Evolutionary conservation across 2,329 filamentous ascomycete species (phyloP), one percentile per base, ranked within the genome.

Genomic region (Colletotrichum cuscutae): DNA sequence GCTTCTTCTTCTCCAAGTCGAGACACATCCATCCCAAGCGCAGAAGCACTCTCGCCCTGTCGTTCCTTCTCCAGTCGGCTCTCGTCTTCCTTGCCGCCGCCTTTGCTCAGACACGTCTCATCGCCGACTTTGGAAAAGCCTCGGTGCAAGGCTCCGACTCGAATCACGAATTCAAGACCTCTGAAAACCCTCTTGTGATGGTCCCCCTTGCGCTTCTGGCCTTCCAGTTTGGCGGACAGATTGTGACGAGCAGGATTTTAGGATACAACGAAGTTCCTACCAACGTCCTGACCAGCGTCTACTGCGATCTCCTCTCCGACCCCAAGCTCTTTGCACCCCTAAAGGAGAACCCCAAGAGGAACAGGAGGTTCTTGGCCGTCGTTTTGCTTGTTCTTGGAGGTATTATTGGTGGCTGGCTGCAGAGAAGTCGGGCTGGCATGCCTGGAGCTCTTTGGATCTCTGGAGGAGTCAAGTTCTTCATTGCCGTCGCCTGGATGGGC

Each of bases 191-290:
- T 68, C 82, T 84, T 37, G 82, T 84, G 15, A 80, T 89, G 46
- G 78, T 88, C 1, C 82, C 84, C 1, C 79, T 89, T 9, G 82
- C 79, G 1, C 82, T 88, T 35, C 80, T 91, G 1, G 87, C 88
- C 3, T 87, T 89, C 75, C 87, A 89, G 76, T 84, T 82, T 60
- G 87, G 86, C 4, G 87, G 87, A 54, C 87, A 89, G 78, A 89
- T 89, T 72, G 86, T 87, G 24, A 81, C 81, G 46, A 86, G 84
- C 46, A 82, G 88, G 22, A 78, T 84, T 13, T 80, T 89, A 24
- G 86, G 86, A 9, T 87, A 86, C 76, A 86, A 86, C 68, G 88
- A 89, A 78, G 80, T 89, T 57, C 88, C 88, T 1, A 87, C 88
- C 0, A 87, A 86, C 60, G 88, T 90, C 11, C 77, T 89, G 52